Evolutionary conservation across 2,329 filamentous ascomycete species (phyloP).

Genomic region (Xylaria sp.): DNA sequence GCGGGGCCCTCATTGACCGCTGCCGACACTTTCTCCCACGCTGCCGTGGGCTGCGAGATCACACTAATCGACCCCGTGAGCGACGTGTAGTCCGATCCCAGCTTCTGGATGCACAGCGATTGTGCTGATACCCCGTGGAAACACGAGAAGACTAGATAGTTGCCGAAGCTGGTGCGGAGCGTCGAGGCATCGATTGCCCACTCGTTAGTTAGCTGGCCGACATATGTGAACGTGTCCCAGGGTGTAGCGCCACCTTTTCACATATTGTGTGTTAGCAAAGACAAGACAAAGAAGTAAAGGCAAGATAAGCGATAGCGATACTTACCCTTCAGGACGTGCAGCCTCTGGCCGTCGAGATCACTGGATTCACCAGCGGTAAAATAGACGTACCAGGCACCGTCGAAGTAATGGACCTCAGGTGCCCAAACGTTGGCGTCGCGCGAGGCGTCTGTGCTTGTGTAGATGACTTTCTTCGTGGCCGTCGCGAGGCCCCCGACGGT

Average conservation of each 20-base stretch:
- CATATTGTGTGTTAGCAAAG: neutral
- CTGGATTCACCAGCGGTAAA: conserved; percentile 54
- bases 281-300: neutral
- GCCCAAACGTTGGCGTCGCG: conserved; percentile 68
- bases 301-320: conserved; percentile 3
- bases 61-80: conserved; percentile 57
- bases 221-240: conserved; percentile 63
- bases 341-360: conserved; percentile 60
- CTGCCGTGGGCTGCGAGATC: conserved; percentile 60
- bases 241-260: conserved; percentile 59
- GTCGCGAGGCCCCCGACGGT: conserved; percentile 67
- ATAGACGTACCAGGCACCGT: conserved; percentile 64
- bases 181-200: conserved; percentile 67
- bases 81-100: conserved; percentile 54
- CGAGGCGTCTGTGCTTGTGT: conserved; percentile 56
- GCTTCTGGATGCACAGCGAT: conserved; percentile 53
- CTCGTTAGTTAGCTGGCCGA: conserved; percentile 56
- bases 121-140: conserved; percentile 55
- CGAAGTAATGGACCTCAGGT: conserved; percentile 64
- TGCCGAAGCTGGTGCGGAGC: conserved; percentile 58
- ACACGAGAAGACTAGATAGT: conserved; percentile 67
- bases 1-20: conserved; percentile 67
- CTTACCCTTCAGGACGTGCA: conserved; percentile 62
- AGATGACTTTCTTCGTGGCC: conserved; percentile 61
- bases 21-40: conserved; percentile 61